A percentile compares a stretch with the other conserved stretches of the same genome.
Conservation (phyloP, 768 basidiomycete species). For the Auricularia heimuer region DNA sequence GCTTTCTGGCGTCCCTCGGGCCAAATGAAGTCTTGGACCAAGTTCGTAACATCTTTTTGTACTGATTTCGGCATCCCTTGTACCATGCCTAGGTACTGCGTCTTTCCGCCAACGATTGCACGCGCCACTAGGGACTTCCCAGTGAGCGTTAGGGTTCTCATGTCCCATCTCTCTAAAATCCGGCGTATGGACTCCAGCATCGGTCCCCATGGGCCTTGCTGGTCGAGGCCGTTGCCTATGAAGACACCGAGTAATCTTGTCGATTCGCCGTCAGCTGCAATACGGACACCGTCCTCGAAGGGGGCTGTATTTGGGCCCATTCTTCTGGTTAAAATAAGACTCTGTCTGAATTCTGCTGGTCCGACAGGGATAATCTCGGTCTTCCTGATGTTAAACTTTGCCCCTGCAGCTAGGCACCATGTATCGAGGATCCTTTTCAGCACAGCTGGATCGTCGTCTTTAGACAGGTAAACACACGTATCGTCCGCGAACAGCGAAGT, state of each 20-base stretch:
- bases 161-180: slow-evolving; percentile 17
- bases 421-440: slow-evolving; percentile 20
- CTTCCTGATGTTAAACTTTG: slow-evolving; percentile 33
- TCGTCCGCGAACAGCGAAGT: slow-evolving; percentile 30
- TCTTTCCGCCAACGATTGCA: slow-evolving; percentile 22
- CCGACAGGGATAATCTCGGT: slow-evolving; percentile 31
- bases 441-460: slow-evolving; percentile 17
- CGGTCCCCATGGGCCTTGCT: slow-evolving; percentile 18
- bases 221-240: slow-evolving; percentile 21
- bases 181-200: slow-evolving; percentile 19
- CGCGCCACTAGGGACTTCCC: slow-evolving; percentile 18
- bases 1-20: background rate
- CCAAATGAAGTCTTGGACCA: slow-evolving; percentile 22
- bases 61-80: slow-evolving; percentile 28
- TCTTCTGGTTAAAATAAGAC: background rate
- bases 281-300: slow-evolving; percentile 15
- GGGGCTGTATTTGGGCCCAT: background rate
- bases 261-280: slow-evolving; percentile 20
- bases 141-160: slow-evolving; percentile 21
- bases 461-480: slow-evolving; percentile 26
- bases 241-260: slow-evolving; percentile 24
- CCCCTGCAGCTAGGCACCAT: slow-evolving; percentile 34
- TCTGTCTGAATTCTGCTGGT: slow-evolving; percentile 10
- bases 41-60: slow-evolving; percentile 13
- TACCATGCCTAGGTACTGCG: slow-evolving; percentile 25